Evolutionary conservation across 2,329 filamentous ascomycete species (phyloP), one percentile per base, ranked within the genome.

Genomic region (Diatrype stigma): DNA sequence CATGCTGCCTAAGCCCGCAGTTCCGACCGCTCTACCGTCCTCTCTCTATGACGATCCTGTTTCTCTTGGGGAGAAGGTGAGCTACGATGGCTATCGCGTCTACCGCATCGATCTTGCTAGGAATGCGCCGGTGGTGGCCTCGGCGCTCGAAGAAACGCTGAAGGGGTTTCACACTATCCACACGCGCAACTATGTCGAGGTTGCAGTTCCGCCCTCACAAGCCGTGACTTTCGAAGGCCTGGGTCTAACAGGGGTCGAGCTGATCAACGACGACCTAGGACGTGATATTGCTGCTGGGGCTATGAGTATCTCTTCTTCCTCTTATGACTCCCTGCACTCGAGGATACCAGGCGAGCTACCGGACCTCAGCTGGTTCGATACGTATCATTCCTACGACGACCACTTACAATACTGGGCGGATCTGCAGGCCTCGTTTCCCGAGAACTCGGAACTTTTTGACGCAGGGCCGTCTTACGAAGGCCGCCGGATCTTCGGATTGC

Each of bases 401-500:
- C 78, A 80, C 57, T 55, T 75, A 12, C 58, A 69, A 42, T 80
- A 72, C 58, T 68, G 78, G 49, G 58, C 66, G 3, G 68, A 74
- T 47, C 60, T 80, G 10, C 70, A 73, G 16, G 55, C 63, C 8
- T 56, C 64, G 5, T 73, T 76, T 51, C 69, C 75, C 3, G 62
- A 63, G 8, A 76, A 78, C 54, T 74, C 77, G 1, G 69, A 77
- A 59, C 62, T 77, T 6, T 65, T 79, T 6, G 70, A 68, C 2
- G 66, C 72, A 4, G 77, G 77, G 0, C 68, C 63, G 16, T 77
- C 75, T 1, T 70, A 69, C 38, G 63, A 77, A 57, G 74, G 74
- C 10, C 65, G 75, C 26, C 61, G 68, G 50, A 87, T 90, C 46
- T 78, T 80, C 16, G 87, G 83, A 0, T 56, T 80, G 45, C 77